Base-by-base conservation (phyloP, 2,329 filamentous ascomycete genomes). In the Colletotrichum sp. region DNA sequence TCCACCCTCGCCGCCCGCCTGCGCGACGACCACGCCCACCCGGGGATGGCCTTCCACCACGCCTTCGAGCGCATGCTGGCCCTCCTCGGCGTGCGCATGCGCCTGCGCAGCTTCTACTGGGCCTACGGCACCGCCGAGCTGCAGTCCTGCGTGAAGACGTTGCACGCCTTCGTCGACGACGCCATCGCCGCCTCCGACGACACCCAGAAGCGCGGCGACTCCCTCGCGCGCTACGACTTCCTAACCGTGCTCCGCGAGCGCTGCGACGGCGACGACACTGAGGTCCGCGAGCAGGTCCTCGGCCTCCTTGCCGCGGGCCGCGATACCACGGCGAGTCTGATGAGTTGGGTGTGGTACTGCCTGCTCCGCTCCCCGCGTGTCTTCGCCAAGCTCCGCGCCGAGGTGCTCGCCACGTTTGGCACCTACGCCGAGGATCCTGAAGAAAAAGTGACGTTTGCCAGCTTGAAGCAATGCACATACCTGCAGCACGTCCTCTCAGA, bases 401-500 rank as follows among this genome's bases (percentile, higher is more conserved):
- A 78, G 44, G 44, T 79, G 10, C 26, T 72, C 6, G 16, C 68
- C 3, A n/a, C 34, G 6, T 78, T 78, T 30, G 71, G 77, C 4
- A 15, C 67, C 4, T 36, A 72, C 55, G 28, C 66, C 3, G 16
- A 60, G 8, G 59, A 69, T 15, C 57, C 66, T 3, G 21, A 15
- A 5, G 66, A 21, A 7, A 26, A 8, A 2, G 69, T 78, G 34
- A 79, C 78, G 1, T 79, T 79, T 10, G 77, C 77, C 44, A 62
- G 39, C 26, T 69, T 82, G 21, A 80, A 79, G 65, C 72, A 66
- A 30, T 80, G 80, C 77, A 70, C 77, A 7, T 79, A 81, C 60
- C 78, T 82, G 16, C 78, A 80, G 30, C 72, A 79, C 36, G 76
- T 79, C 52, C 74, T 82, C 39, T 79, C 78, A 12, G 80, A 80